Conservation (phyloP, 371 early-diverging fungal species). For the Nosema bombycis region DNA sequence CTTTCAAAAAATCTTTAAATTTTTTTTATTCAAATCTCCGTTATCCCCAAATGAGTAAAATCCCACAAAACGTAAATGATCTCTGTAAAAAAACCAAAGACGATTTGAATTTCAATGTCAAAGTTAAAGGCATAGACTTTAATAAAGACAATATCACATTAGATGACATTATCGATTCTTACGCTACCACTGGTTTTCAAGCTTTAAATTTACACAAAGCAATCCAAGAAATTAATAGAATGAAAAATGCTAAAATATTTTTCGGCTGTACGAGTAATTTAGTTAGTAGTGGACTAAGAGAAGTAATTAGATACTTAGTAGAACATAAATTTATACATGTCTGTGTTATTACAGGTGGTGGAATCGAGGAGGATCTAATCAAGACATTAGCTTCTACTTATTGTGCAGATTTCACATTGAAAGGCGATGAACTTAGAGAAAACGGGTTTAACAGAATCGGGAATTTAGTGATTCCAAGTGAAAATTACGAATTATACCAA, state of each 20-base stretch:
- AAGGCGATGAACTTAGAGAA: slow-evolving; percentile 75
- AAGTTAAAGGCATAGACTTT: slow-evolving; percentile 52
- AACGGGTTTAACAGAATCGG: slow-evolving; percentile 93
- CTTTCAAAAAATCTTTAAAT: no score
- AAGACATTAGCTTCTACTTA: slow-evolving; percentile 86
- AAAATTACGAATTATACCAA: slow-evolving; percentile 95
- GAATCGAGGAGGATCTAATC: slow-evolving; percentile 96
- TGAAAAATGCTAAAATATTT: slow-evolving; percentile 62
- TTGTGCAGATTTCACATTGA: slow-evolving; percentile 73
- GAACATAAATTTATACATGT: slow-evolving; percentile 74
- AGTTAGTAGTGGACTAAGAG: slow-evolving; percentile 88
- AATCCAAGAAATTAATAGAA: slow-evolving; percentile 62
- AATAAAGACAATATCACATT: slow-evolving; percentile 40
- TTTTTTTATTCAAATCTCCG: no score
- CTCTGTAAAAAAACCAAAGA: slow-evolving; percentile 19
- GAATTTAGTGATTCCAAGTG: slow-evolving; percentile 92
- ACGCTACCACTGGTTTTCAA: slow-evolving; percentile 62
- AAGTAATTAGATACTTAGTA: slow-evolving; percentile 79
- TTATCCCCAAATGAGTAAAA: neutral
- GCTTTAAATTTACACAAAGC: slow-evolving; percentile 59
- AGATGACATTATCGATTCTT: slow-evolving; percentile 48
- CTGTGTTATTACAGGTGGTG: slow-evolving; percentile 89
- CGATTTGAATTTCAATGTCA: slow-evolving; percentile 32
- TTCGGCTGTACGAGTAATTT: slow-evolving; percentile 79
- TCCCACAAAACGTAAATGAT: slow-evolving; percentile 12